Evolutionary conservation across 2,329 filamentous ascomycete genomes (phyloP), one percentile per base, ranked within the genome.

Genomic region (Aureobasidium lini): DNA sequence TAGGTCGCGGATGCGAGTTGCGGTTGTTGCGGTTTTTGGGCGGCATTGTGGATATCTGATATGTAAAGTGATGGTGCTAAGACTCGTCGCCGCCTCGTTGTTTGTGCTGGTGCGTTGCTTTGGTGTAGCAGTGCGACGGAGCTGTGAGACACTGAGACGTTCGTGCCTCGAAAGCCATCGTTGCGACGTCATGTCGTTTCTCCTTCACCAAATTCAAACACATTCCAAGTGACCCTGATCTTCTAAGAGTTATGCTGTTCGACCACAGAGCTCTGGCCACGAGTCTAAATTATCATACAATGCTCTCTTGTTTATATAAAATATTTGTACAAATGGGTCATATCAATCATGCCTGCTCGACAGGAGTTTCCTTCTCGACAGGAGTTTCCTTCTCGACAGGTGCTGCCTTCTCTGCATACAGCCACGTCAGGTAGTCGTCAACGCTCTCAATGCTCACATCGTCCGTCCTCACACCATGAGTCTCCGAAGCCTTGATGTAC

Each of bases 391-490:
- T 18, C 32, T 48, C 44, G 6, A 6, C 44, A 13, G 31, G 11
- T 11, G 29, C 16, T 42, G 34, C 8, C 49, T 44, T 62, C 2
- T 44, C 40, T 6, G 23, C 39, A 32, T 44, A 62, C 57, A 65
- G 50, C 64, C 64, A 65, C 4, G 28, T 43, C 60, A 64, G 48
- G 36, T 65, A 65, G n/a, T 62, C 63, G 2, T 64, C 62, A 4
- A 65, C 64, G 44, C 59, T 42, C 10, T 60, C 43, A 18, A 63
- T 62, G 15, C 31, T 36, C 23, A 46, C 46, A 43, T 61, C 57
- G 10, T 48, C 58, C 6, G 60, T 54, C 31, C 34, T 46, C n/a
- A 34, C 40, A 32, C 16, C 57, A 34, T 15, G 32, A n/a, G 37
- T 43, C 42, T 29, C 32, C 11, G 54, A 16, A 60, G 40, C 2